Conservation (phyloP, 192 early-diverging fungal species). For the Pilaira anomala region DNA sequence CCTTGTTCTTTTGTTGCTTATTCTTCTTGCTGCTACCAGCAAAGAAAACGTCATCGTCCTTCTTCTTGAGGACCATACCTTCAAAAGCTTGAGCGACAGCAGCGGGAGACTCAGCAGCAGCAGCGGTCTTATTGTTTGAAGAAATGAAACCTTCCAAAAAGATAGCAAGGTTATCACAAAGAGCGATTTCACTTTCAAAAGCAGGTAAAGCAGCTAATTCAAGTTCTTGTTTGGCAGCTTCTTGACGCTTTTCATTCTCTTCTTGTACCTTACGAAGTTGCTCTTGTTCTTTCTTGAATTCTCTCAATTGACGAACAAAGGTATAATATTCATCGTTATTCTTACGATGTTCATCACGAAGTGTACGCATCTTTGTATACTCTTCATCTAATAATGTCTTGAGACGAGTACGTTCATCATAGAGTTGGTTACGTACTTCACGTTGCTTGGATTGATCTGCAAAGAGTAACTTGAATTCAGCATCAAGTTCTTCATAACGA, state of each 20-base stretch:
- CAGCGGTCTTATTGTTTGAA: slow-evolving; percentile 8
- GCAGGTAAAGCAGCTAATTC: slow-evolving; percentile 88
- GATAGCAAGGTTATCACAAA: slow-evolving; percentile 76
- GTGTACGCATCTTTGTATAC: slow-evolving; percentile 60
- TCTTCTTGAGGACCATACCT: slow-evolving; percentile 76
- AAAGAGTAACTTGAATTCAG: slow-evolving; percentile 66
- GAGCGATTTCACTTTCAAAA: slow-evolving; percentile 80
- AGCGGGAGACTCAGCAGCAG: slow-evolving; percentile 20
- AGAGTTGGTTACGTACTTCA: slow-evolving; percentile 64
- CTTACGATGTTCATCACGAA: slow-evolving; percentile 69
- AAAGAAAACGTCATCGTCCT: slow-evolving; percentile 80
- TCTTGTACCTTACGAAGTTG: slow-evolving; percentile 65
- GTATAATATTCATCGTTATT: slow-evolving; percentile 73
- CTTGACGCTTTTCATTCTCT: slow-evolving; percentile 64
- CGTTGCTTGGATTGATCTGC: slow-evolving; percentile 57
- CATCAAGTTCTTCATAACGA: slow-evolving; percentile 69
- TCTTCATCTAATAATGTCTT: slow-evolving; percentile 69
- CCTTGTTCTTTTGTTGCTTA: slow-evolving; percentile 62
- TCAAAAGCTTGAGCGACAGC: slow-evolving; percentile 62
- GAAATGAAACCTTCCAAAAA: slow-evolving; percentile 56
- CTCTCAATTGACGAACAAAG: slow-evolving; percentile 66
- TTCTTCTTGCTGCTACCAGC: slow-evolving; percentile 42
- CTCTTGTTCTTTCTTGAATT: slow-evolving; percentile 62
- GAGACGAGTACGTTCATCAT: slow-evolving; percentile 67
- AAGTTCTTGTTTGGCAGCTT: slow-evolving; percentile 68